phyloP scores from a whole-genome alignment of 1,284 basidiomycete genomes.

The Coriolopsis trogii region DNA sequence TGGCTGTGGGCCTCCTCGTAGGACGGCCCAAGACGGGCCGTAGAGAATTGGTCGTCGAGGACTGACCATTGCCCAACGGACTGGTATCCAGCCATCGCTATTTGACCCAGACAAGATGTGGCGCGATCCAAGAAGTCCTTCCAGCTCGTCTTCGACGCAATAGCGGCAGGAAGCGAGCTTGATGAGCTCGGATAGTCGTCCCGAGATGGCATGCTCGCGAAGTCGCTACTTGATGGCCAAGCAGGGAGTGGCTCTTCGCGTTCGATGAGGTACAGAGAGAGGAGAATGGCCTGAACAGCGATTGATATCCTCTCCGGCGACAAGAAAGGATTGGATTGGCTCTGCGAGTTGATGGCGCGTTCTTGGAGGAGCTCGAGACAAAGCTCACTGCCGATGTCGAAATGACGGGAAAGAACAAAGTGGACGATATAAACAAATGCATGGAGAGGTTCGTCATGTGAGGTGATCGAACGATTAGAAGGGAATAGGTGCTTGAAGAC shows the following conservation, averaged over 20 bases:
- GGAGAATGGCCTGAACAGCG: constrained; percentile 77
- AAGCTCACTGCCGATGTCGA: constrained; percentile 86
- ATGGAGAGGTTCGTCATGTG: constrained; percentile 78
- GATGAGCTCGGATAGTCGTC: constrained; percentile 77
- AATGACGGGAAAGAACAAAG: constrained; percentile 83
- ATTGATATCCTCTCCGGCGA: constrained; percentile 77
- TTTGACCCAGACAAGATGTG: constrained; percentile 61
- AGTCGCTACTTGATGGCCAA: constrained; percentile 82
- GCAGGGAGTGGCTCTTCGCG: constrained; percentile 66
- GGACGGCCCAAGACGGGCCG: constrained; percentile 59
- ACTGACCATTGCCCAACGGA: constrained; percentile 78
- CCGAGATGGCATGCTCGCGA: constrained; percentile 57
- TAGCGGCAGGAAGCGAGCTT: constrained; percentile 55
- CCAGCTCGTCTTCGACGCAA: constrained; percentile 69
- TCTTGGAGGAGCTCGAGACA: constrained; percentile 82
- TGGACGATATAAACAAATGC: constrained; percentile 83
- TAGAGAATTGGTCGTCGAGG: constrained; percentile 82
- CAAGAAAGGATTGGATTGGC: constrained; percentile 49
- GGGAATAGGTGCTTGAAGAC: constrained; percentile 86
- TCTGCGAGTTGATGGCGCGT: constrained; percentile 47
- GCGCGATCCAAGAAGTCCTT: constrained; percentile 76
- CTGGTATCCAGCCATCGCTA: constrained; percentile 69
- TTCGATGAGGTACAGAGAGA: constrained; percentile 76
- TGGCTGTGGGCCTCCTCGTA: constrained; percentile 73
- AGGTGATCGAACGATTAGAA: constrained; percentile 64